These are phyloP conservation scores for Filobasidium wieringae DNA, from an alignment of 768 basidiomycete species.

Conservation along the genomic window DNA sequence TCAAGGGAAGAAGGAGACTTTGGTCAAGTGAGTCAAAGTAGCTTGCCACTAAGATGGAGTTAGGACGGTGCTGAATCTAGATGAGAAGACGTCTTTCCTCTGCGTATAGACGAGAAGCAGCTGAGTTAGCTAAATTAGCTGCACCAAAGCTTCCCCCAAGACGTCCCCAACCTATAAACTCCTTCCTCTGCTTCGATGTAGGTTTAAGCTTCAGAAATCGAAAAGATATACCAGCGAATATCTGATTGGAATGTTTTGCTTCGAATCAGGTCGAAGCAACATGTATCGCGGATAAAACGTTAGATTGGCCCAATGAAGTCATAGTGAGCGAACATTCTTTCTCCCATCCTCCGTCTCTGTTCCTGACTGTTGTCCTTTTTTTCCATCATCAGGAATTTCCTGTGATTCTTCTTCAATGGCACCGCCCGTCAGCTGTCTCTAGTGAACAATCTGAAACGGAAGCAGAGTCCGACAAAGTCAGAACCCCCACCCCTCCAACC, in stretches of 20 bases:
- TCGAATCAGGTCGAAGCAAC: slow-evolving; percentile 32
- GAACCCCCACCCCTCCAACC: slow-evolving; percentile 45
- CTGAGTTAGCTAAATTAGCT: neutral
- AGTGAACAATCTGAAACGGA: slow-evolving; percentile 1
- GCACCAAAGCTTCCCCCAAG: neutral
- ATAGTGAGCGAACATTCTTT: slow-evolving; percentile 50
- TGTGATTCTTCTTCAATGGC: slow-evolving; percentile 78
- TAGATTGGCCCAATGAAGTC: slow-evolving; percentile 87
- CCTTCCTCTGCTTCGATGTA: slow-evolving; percentile 77
- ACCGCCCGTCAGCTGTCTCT: too few relatives aligned
- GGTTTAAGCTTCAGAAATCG: neutral
- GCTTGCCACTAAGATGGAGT: neutral
- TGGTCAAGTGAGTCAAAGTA: slow-evolving; percentile 31
- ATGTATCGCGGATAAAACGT: slow-evolving; percentile 48
- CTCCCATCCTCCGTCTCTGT: neutral
- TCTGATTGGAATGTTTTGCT: too few relatives aligned
- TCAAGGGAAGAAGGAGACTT: slow-evolving; percentile 39
- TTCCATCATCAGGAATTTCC: slow-evolving; percentile 67
- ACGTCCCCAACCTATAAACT: slow-evolving; percentile 47
- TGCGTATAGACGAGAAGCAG: neutral
- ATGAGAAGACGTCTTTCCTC: neutral
- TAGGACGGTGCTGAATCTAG: too few relatives aligned
- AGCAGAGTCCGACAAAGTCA: slow-evolving; percentile 26
- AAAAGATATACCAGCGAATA: neutral
- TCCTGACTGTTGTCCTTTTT: slow-evolving; percentile 3